phyloP scores from a whole-genome alignment of 352 stramenopile species.

The Phytophthora tubulina region DNA sequence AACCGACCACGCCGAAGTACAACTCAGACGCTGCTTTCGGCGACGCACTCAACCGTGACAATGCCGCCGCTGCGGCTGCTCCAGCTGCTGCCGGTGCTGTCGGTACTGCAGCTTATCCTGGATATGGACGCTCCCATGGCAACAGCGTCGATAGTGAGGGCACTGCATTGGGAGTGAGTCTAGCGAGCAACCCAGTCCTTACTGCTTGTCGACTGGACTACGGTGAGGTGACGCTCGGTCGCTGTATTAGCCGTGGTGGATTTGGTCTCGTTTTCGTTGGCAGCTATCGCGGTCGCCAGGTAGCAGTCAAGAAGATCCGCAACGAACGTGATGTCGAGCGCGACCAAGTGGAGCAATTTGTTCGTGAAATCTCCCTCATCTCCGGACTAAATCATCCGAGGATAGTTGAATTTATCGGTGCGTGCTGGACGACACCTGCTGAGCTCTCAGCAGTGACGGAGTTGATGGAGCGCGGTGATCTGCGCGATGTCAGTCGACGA shows the following conservation, averaged over 20 bases:
- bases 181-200: slow-evolving; percentile 49
- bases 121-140: slow-evolving; percentile 33
- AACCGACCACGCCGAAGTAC: slow-evolving; percentile 36
- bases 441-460: slow-evolving; percentile 69
- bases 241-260: slow-evolving; percentile 50
- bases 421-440: slow-evolving; percentile 57
- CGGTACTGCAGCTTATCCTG: slow-evolving; percentile 13
- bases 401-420: slow-evolving; percentile 75
- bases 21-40: slow-evolving; percentile 31
- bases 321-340: slow-evolving; percentile 42
- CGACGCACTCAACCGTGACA: slow-evolving; percentile 27
- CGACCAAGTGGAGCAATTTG: slow-evolving; percentile 65
- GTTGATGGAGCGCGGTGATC: slow-evolving; percentile 73
- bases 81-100: not conserved
- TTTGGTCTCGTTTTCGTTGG: slow-evolving; percentile 62
- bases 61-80: not conserved
- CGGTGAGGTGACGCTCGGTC: slow-evolving; percentile 45
- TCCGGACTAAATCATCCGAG: slow-evolving; percentile 59
- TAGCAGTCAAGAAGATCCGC: slow-evolving; percentile 61
- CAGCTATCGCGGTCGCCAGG: slow-evolving; percentile 44
- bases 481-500: slow-evolving; percentile 62
- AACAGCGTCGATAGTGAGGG: slow-evolving; percentile 43
- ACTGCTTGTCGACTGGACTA: slow-evolving; percentile 47
- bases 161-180: slow-evolving; percentile 34
- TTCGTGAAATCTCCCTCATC: slow-evolving; percentile 69